Evolutionary conservation across 108 stramenopile species (phyloP).

Genomic region (Fragilaria crotonensis): DNA sequence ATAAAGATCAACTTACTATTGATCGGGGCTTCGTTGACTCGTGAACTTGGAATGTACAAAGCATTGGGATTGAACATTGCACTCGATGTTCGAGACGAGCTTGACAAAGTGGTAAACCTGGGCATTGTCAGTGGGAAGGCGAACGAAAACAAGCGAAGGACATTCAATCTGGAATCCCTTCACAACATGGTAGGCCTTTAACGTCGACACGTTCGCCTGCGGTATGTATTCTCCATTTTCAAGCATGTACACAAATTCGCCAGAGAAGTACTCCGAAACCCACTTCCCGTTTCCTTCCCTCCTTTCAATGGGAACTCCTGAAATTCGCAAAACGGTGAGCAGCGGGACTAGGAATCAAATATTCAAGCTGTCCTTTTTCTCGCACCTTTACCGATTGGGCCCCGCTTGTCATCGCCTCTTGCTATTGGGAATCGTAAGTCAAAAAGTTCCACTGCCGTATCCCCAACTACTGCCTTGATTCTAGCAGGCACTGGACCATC

Average conservation of each 20-base stretch:
- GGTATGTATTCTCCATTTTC: not conserved
- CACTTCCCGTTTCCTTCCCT: not conserved
- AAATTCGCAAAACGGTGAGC: no score
- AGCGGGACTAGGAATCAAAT: no score
- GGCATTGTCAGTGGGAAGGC: slow-evolving; percentile 1
- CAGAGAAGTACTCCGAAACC: not conserved
- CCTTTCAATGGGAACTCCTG: not conserved
- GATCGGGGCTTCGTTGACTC: slow-evolving; percentile 2
- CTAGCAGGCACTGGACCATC: not conserved
- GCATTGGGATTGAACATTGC: slow-evolving; percentile 9
- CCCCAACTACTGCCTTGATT: not conserved
- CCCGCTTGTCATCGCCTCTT: no score
- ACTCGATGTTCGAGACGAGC: slow-evolving; percentile 3
- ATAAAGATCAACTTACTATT: slow-evolving; percentile 15
- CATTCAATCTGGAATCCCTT: slow-evolving; percentile 9
- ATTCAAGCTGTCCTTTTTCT: no score
- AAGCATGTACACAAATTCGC: not conserved
- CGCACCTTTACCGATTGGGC: no score
- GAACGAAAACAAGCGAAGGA: slow-evolving; percentile 5
- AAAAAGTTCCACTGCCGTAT: not conserved
- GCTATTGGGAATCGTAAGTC: not conserved
- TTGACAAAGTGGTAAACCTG: slow-evolving; percentile 5
- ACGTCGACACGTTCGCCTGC: not conserved
- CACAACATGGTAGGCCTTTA: not conserved
- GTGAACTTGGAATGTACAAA: slow-evolving; percentile 5